phyloP scores from a whole-genome alignment of 805 yeast genomes.

The Jamesozyma spencerorum region DNA sequence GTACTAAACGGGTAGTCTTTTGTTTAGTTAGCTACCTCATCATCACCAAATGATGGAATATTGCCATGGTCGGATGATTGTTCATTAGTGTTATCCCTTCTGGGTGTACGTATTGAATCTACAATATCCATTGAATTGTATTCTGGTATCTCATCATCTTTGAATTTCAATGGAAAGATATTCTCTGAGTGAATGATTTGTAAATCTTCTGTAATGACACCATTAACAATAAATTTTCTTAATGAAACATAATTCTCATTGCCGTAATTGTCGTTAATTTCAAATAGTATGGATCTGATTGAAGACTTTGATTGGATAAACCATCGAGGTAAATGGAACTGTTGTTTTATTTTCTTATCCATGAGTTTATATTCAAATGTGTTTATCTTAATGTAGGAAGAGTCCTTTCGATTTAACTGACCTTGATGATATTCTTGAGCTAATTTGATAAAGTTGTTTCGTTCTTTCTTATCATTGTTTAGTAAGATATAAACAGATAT shows the following conservation, averaged over 20 bases:
- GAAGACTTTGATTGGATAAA: constrained; percentile 25
- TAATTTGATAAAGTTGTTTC: constrained; percentile 6
- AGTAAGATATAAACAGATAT: constrained; percentile 28
- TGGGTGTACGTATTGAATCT: not conserved
- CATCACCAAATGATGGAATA: constrained; percentile 28
- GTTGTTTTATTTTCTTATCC: constrained; percentile 21
- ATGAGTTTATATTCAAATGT: constrained; percentile 22
- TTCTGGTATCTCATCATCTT: constrained; percentile 15
- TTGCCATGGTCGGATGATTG: not conserved
- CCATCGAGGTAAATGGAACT: constrained; percentile 25
- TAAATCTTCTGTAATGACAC: constrained; percentile 32
- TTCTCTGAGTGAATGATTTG: constrained; percentile 15
- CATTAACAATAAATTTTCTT: constrained; percentile 35
- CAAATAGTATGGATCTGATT: constrained; percentile 28
- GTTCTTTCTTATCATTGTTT: constrained; percentile 6
- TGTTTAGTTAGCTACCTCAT: constrained; percentile 14
- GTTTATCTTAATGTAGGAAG: constrained; percentile 22
- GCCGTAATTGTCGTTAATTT: constrained; percentile 31
- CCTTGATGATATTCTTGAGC: constrained; percentile 16
- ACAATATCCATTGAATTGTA: constrained; percentile 4
- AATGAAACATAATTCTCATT: constrained; percentile 31
- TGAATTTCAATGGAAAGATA: constrained; percentile 11
- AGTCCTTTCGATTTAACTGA: constrained; percentile 13
- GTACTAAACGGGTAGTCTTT: not conserved
- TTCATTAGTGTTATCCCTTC: not conserved